Evolutionary conservation across 2,329 filamentous ascomycete species (phyloP), one percentile per base, ranked within the genome.

Genomic region (Verticillium albo-atrum): DNA sequence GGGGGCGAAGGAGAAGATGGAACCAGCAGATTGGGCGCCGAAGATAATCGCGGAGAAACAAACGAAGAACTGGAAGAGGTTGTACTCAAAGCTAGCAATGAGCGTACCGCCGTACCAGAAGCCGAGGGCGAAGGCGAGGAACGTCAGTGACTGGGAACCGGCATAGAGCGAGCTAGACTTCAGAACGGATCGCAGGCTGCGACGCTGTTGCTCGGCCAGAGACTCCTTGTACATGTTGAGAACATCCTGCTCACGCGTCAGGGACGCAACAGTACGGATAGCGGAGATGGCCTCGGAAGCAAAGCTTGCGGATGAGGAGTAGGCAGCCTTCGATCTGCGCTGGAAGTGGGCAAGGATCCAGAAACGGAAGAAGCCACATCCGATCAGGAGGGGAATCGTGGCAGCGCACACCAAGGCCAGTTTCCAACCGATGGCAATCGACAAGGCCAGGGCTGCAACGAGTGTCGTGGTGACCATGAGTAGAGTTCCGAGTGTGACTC

Each of bases 231-330:
- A 99, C 57, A 87, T 82, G 2, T 75, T 68, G 66, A 91, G 82
- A 3, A 98, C 91, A 68, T 97, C 91, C 0, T 83, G 75, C 75
- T 99, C 95, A 10, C 94, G 86, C 0, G 93, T 97, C 52, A 99
- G 82, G 9, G 92, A 91, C 4, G 93, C 94, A 10, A 98, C 93
- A 2, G 95, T 98, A 56, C 94, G 89, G 65, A 98, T 97, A 6
- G 93, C 90, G 2, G 91, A 93, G 32, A 96, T 96, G 51, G 93
- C 93, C 74, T 99, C 95, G 54, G 93, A 95, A 12, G 95, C 95
- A 70, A 90, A 96, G 59, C 88, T 89, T 7, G 94, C 94, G 60
- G 91, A 94, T 60, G 83, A 78, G 69, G 91, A 83, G 71, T 98
- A 93, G 4, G 91, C 88, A 64, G 81, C 80, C 78, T 95, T 96